These are phyloP conservation scores for Mucor lusitanicus DNA, from an alignment of 371 early-diverging fungal species.

Conservation along the genomic window DNA sequence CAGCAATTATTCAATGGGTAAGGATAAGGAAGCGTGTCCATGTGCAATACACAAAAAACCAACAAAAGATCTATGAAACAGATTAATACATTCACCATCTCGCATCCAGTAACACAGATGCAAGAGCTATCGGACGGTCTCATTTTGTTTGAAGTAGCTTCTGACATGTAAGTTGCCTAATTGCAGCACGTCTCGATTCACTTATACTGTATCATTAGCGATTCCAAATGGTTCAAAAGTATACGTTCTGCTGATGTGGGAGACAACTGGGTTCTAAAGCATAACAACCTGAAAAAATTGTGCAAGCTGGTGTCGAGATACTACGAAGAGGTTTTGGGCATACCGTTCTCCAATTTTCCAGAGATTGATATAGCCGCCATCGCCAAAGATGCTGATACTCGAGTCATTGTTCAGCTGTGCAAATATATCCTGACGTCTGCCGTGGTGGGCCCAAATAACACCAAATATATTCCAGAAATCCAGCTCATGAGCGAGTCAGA, in stretches of 20 bases:
- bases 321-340: conserved; percentile 82
- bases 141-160: conserved; percentile 78
- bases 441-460: conserved; percentile 81
- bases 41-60: neutral
- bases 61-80: conserved; percentile 13
- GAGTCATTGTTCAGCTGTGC: conserved; percentile 79
- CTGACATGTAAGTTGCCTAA: conserved; percentile 71
- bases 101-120: conserved; percentile 58
- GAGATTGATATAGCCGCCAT: conserved; percentile 78
- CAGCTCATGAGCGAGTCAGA: conserved; percentile 65
- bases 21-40: neutral
- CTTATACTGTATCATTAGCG: conserved; percentile 48
- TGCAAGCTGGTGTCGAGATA: conserved; percentile 81
- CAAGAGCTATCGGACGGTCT: conserved; percentile 82
- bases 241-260: conserved; percentile 75
- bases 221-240: conserved; percentile 86
- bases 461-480: conserved; percentile 79
- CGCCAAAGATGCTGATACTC: conserved; percentile 74
- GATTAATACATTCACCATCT: conserved; percentile 80
- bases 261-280: conserved; percentile 92
- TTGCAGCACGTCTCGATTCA: neutral
- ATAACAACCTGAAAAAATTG: conserved; percentile 88
- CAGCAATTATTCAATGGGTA: conserved; percentile 50
- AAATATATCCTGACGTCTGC: conserved; percentile 81
- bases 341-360: conserved; percentile 48